A percentile compares a stretch with the other conserved stretches of the same genome.
Evolutionary conservation across 257 asterid genomes (phyloP).

Genomic region (Striga asiatica): DNA sequence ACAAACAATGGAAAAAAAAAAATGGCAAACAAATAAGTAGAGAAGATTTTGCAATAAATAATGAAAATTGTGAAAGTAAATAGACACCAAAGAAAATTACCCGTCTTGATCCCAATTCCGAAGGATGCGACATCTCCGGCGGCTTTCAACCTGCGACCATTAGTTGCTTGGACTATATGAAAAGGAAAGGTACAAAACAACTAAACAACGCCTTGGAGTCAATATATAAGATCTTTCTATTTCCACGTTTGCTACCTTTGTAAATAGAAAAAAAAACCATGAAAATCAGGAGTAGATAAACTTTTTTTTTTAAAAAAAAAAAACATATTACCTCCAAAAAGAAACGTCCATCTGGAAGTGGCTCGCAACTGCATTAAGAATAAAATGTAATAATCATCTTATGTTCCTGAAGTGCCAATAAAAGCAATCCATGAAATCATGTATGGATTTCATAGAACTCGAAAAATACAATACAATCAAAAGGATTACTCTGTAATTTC

Average conservation of each 20-base stretch:
- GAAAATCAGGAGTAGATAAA: neutral
- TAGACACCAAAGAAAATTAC: constrained; percentile 28
- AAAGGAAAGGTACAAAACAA: constrained; percentile 12
- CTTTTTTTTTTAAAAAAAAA: neutral
- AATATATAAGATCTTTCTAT: too few species aligned
- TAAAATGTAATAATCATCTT: constrained; percentile 14
- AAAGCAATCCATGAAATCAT: constrained; percentile 6
- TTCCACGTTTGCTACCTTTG: neutral
- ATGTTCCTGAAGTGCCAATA: constrained; percentile 17
- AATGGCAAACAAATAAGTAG: constrained; percentile 11
- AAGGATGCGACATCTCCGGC: constrained; percentile 72
- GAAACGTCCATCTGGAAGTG: constrained; percentile 98
- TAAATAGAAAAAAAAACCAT: neutral
- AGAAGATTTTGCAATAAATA: constrained; percentile 6
- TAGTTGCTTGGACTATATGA: constrained; percentile 11
- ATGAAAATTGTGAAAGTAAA: neutral
- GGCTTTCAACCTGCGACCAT: constrained; percentile 74
- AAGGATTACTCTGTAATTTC: constrained; percentile 76
- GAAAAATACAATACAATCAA: constrained; percentile 6
- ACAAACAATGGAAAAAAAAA: constrained; percentile 10
- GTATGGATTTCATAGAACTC: neutral
- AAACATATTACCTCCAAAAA: constrained; percentile 66
- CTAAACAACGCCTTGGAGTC: too few species aligned
- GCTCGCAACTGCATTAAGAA: constrained; percentile 80
- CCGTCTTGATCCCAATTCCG: constrained; percentile 95